Evolutionary conservation across 805 yeast genomes (phyloP).

Genomic region (Cyberlindnera veronae): DNA sequence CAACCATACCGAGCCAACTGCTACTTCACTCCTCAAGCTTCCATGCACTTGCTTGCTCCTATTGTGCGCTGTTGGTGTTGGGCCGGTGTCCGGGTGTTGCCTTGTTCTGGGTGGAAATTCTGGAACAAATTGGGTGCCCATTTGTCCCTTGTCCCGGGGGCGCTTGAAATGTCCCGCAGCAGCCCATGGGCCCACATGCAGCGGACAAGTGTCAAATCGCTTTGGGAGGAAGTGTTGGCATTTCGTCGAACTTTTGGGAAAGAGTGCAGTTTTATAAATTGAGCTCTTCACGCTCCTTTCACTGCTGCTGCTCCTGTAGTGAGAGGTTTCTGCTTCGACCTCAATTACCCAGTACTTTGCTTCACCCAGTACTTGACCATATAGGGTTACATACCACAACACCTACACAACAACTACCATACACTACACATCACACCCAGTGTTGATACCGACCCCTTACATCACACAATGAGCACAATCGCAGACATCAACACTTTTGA

Average conservation of each 20-base stretch:
- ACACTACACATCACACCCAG: neutral
- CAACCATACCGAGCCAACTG: too few species aligned
- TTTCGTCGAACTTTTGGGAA: too few species aligned
- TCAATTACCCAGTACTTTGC: too few species aligned
- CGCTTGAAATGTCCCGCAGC: constrained; percentile 1
- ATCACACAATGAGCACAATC: constrained; percentile 23
- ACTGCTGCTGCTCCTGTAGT: neutral
- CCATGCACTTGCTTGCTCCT: too few species aligned
- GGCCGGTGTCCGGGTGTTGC: constrained; percentile 3
- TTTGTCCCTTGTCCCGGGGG: constrained; percentile 1
- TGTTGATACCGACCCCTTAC: neutral
- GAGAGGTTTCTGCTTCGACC: too few species aligned
- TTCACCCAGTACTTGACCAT: too few species aligned
- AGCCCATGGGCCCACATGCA: constrained; percentile 8
- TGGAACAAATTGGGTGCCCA: too few species aligned
- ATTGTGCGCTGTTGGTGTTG: neutral
- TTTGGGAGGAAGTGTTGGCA: too few species aligned
- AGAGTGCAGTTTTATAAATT: neutral
- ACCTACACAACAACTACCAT: neutral
- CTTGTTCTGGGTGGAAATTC: too few species aligned
- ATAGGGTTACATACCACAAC: too few species aligned
- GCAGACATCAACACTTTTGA: constrained; percentile 23
- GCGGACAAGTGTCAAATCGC: constrained; percentile 12
- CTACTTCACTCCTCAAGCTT: too few species aligned
- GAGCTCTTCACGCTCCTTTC: neutral